Conservation (phyloP, 225 moss, liverwort and hornwort species). For the Neckera pumila region DNA sequence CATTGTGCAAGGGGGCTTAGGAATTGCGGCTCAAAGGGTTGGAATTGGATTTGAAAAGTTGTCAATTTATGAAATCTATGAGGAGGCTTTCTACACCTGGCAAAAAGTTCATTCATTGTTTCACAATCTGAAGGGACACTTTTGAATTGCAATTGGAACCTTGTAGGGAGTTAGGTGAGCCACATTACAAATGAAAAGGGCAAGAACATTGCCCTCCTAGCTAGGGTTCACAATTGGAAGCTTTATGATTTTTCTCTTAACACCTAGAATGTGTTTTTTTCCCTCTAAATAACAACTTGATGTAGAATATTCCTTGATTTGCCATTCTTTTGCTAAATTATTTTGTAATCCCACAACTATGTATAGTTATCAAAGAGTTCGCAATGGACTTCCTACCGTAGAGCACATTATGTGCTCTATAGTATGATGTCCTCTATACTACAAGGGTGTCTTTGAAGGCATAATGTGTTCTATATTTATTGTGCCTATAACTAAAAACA, state of each 20-base stretch:
- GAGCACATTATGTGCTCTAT: background rate
- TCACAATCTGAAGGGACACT: background rate
- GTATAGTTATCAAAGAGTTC: fast-evolving
- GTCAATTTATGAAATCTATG: background rate
- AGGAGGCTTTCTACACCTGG: background rate
- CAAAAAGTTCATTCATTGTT: background rate
- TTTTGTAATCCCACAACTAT: background rate
- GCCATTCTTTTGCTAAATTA: background rate
- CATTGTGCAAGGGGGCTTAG: background rate
- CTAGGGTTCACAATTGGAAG: background rate
- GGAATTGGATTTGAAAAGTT: background rate
- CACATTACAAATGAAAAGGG: background rate
- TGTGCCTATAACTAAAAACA: fast-evolving
- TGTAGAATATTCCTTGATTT: background rate
- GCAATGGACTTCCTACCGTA: background rate
- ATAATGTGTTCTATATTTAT: background rate
- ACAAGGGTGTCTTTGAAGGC: background rate
- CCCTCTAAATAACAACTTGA: background rate
- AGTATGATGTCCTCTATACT: background rate
- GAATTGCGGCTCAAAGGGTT: background rate
- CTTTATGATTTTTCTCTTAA: background rate
- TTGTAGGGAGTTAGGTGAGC: background rate
- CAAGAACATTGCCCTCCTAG: too few relatives aligned
- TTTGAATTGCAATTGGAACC: background rate
- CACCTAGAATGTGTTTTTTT: background rate